Evolutionary conservation across 441 rosid genomes (phyloP).

Genomic region (Sinapis alba): DNA sequence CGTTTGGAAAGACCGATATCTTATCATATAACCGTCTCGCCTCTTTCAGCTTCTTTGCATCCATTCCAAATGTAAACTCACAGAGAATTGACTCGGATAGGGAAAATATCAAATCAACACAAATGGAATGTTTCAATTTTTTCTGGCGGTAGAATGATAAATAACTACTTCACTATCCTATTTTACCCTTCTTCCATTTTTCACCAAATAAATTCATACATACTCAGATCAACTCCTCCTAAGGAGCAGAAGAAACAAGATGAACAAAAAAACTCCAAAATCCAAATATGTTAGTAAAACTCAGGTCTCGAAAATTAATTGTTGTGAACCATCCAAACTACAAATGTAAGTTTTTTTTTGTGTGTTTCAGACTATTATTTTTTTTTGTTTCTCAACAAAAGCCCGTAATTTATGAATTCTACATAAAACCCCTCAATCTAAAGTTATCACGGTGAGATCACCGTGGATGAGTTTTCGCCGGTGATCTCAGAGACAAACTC

Average conservation of each 20-base stretch:
- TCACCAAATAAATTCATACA: slow-evolving; percentile 3
- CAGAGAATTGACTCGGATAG: slow-evolving; percentile 87
- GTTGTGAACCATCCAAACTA: slow-evolving; percentile 11
- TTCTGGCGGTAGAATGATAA: slow-evolving; percentile 32
- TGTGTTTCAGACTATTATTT: not conserved
- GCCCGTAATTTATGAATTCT: slow-evolving; percentile 19
- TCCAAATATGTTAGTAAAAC: not conserved
- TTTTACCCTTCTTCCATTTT: not conserved
- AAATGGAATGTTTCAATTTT: slow-evolving; percentile 11
- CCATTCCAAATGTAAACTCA: slow-evolving; percentile 73
- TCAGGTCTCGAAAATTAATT: slow-evolving; percentile 15
- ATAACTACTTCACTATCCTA: not conserved
- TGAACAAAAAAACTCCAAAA: not conserved
- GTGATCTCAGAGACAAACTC: slow-evolving; percentile 36
- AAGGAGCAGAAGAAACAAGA: not conserved
- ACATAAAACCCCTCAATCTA: not conserved
- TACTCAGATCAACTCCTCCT: slow-evolving; percentile 19
- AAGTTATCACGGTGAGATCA: slow-evolving; percentile 6
- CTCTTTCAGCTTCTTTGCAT: slow-evolving; percentile 91
- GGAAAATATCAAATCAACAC: slow-evolving; percentile 37
- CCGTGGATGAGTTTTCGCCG: slow-evolving; percentile 39
- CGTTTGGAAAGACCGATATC: too few relatives aligned
- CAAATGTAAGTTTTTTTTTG: slow-evolving; percentile 8
- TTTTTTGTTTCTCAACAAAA: not conserved
- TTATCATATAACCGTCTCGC: slow-evolving; percentile 14